phyloP scores from a whole-genome alignment of 1,284 basidiomycete genomes.

The Ganoderma leucocontextum region DNA sequence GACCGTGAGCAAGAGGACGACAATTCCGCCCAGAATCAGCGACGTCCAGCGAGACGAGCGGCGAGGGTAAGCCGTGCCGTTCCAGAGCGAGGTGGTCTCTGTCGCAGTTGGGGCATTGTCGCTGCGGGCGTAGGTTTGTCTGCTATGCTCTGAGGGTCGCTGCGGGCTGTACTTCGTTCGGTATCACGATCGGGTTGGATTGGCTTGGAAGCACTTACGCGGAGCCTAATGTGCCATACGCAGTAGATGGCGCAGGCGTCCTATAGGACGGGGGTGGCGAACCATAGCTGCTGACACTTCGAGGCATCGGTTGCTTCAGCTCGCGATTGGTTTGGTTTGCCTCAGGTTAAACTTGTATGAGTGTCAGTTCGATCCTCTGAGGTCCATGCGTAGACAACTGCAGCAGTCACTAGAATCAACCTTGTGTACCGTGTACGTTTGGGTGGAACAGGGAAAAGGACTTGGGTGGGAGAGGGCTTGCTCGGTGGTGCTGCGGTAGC shows the following conservation, averaged over 20 bases:
- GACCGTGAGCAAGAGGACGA: background rate
- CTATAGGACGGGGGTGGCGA: background rate
- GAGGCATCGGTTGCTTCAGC: background rate
- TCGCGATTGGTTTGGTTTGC: background rate
- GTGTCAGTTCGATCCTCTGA: background rate
- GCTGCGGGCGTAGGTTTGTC: background rate
- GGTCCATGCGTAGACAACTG: background rate
- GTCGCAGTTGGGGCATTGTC: background rate
- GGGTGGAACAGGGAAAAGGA: background rate
- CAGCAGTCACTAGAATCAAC: background rate
- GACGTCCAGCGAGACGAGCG: background rate
- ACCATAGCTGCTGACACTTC: background rate
- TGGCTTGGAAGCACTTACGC: background rate
- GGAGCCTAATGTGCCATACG: background rate
- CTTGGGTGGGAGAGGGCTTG: background rate
- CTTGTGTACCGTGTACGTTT: background rate
- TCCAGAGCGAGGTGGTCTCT: slow-evolving; percentile 1
- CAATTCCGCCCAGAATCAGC: background rate
- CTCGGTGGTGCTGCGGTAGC: slow-evolving; percentile 5
- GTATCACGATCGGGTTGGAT: background rate
- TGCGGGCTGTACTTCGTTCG: background rate
- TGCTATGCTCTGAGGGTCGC: background rate
- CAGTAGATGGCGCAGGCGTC: background rate
- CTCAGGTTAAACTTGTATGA: background rate
- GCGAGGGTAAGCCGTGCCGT: background rate